These are phyloP conservation scores for Malus asiatica DNA, from an alignment of 306 rosid genomes.

Conservation along the genomic window DNA sequence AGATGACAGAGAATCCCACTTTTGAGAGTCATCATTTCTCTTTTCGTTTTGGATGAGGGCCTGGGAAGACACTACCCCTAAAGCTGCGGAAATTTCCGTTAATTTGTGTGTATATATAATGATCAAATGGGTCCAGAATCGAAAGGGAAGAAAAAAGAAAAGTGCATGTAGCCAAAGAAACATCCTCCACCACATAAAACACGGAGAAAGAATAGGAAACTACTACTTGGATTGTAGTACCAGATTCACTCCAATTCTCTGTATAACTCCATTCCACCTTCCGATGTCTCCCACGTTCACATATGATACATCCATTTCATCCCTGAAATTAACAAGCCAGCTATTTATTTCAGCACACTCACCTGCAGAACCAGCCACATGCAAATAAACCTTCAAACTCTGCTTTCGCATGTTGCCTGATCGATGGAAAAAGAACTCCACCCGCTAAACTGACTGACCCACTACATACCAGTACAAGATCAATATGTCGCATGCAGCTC, in stretches of 20 bases:
- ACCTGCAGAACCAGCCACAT: background rate
- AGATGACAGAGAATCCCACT: fast-evolving
- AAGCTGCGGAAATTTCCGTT: constrained; percentile 3
- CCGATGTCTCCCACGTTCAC: background rate
- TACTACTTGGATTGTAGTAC: background rate
- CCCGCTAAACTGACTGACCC: background rate
- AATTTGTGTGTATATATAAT: constrained; percentile 2
- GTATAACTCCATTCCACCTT: background rate
- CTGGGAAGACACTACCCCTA: background rate
- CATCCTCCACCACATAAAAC: constrained; percentile 24
- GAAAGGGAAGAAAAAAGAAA: constrained; percentile 27
- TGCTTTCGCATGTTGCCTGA: background rate
- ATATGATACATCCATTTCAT: background rate
- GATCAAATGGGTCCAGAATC: constrained; percentile 35
- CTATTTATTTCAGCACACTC: background rate
- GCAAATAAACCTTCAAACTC: background rate
- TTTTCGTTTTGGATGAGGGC: background rate
- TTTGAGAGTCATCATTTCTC: too few relatives aligned
- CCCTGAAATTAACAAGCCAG: background rate
- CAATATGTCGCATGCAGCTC: background rate
- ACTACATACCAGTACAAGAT: background rate
- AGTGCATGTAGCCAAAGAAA: constrained; percentile 48
- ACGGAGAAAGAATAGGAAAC: constrained; percentile 24
- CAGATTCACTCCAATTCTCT: background rate
- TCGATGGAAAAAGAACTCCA: background rate